Conservation (phyloP, 352 stramenopile genomes). For the Phytopythium sindhum region DNA sequence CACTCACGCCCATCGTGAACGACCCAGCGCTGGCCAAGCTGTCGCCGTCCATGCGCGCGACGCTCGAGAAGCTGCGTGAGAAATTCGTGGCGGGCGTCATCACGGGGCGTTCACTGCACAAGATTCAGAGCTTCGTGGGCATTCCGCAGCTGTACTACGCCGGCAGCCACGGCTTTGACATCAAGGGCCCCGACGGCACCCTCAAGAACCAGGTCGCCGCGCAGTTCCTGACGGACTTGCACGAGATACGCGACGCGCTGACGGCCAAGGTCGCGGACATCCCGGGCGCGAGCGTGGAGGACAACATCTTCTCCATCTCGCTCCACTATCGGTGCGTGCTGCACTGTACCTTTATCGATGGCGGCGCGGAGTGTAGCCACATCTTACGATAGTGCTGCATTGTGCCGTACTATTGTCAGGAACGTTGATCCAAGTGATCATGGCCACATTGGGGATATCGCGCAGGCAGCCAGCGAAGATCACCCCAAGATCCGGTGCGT, state of each 20-base stretch:
- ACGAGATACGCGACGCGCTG: slow-evolving; percentile 53
- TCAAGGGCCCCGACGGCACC: slow-evolving; percentile 72
- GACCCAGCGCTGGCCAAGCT: slow-evolving; percentile 76
- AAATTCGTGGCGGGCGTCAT: slow-evolving; percentile 87
- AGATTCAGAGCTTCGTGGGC: slow-evolving; percentile 87
- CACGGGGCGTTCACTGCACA: slow-evolving; percentile 78
- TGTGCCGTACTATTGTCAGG: slow-evolving; percentile 16
- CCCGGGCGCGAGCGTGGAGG: slow-evolving; percentile 73
- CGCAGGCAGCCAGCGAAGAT: slow-evolving; percentile 28
- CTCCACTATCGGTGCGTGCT: slow-evolving; percentile 77
- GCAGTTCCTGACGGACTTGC: slow-evolving; percentile 69
- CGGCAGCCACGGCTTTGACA: slow-evolving; percentile 89
- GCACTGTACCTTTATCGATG: neutral
- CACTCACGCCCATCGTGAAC: slow-evolving; percentile 88
- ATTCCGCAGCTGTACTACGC: slow-evolving; percentile 89
- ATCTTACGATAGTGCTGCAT: neutral
- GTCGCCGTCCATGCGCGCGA: slow-evolving; percentile 57
- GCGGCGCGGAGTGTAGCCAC: neutral
- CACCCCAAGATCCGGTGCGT: slow-evolving; percentile 62
- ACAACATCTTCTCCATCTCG: slow-evolving; percentile 89
- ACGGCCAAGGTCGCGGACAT: slow-evolving; percentile 39
- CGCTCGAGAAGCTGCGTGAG: slow-evolving; percentile 70
- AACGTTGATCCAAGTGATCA: slow-evolving; percentile 48
- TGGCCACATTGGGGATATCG: slow-evolving; percentile 44
- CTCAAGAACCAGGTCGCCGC: slow-evolving; percentile 82